A percentile compares a stretch with the other conserved stretches of the same genome.
These are phyloP conservation scores for Pyrrhoderma lamaoense DNA, from an alignment of 1,284 basidiomycete species.

Conservation along the genomic window DNA sequence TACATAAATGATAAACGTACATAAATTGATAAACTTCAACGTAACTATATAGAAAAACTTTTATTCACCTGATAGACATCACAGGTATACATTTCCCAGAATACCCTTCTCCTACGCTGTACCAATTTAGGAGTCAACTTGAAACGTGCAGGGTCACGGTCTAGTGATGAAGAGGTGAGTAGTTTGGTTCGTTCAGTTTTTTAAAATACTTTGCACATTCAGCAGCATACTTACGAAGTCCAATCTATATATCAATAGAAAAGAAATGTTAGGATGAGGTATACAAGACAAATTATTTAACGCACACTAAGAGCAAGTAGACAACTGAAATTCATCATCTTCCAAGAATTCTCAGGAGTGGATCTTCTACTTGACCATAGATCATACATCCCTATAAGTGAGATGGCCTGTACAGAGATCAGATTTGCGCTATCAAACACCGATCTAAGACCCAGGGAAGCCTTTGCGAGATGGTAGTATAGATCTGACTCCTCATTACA, in stretches of 20 bases:
- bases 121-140: conserved; percentile 2
- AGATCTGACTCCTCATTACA: conserved; percentile 23
- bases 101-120: conserved; percentile 11
- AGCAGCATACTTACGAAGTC: conserved; percentile 8
- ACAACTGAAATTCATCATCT: conserved; percentile 22
- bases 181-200: not conserved
- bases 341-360: conserved; percentile 21
- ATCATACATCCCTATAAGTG: conserved; percentile 10
- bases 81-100: conserved; percentile 11
- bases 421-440: conserved; percentile 21
- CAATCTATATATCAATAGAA: conserved; percentile 6
- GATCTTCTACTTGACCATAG: conserved; percentile 6
- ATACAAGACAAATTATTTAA: not conserved
- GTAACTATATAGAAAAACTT: not conserved
- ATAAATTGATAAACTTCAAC: not conserved
- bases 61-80: conserved; percentile 5
- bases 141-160: conserved; percentile 15
- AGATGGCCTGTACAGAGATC: conserved; percentile 11
- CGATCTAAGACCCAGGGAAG: conserved; percentile 20
- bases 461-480: conserved; percentile 23
- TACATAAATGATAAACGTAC: no score
- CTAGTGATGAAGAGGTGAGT: not conserved
- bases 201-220: not conserved
- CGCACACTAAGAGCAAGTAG: conserved; percentile 25
- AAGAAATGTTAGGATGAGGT: not conserved